Conservation (phyloP, 306 rosid species). For the Oxytropis ochrocephala region DNA sequence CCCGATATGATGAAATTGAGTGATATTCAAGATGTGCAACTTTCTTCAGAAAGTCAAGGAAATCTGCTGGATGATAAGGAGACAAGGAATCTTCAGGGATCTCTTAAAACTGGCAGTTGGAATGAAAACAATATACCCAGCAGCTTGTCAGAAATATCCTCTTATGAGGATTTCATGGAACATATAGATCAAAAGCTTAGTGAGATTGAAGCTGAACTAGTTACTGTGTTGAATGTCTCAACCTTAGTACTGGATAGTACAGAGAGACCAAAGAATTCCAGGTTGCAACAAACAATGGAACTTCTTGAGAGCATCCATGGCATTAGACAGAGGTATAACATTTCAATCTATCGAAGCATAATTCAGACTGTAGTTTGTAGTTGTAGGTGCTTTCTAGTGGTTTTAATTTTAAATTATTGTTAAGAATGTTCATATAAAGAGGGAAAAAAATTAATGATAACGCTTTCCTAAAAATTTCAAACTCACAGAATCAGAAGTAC, state of each 20-base stretch:
- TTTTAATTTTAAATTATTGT: neutral
- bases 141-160: conserved; percentile 38
- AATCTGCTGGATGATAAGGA: conserved; percentile 28
- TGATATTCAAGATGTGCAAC: conserved; percentile 34
- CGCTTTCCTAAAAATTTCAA: neutral
- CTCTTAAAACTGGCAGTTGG: neutral
- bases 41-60: conserved; percentile 26
- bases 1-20: conserved; percentile 16
- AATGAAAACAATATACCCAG: conserved; percentile 33
- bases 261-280: conserved; percentile 51
- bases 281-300: conserved; percentile 60
- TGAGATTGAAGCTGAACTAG: conserved; percentile 68
- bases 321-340: conserved; percentile 58
- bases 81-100: conserved; percentile 22
- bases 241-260: conserved; percentile 44
- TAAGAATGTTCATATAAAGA: neutral
- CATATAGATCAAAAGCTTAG: conserved; percentile 56
- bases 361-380: neutral
- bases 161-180: conserved; percentile 60
- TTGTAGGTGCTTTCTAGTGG: neutral
- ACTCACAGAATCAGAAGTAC: conserved; percentile 42
- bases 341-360: neutral
- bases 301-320: conserved; percentile 62
- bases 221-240: conserved; percentile 57
- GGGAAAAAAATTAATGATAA: neutral